phyloP scores from a whole-genome alignment of 148 eudicot genomes.

The Pharnaceum exiguum region DNA sequence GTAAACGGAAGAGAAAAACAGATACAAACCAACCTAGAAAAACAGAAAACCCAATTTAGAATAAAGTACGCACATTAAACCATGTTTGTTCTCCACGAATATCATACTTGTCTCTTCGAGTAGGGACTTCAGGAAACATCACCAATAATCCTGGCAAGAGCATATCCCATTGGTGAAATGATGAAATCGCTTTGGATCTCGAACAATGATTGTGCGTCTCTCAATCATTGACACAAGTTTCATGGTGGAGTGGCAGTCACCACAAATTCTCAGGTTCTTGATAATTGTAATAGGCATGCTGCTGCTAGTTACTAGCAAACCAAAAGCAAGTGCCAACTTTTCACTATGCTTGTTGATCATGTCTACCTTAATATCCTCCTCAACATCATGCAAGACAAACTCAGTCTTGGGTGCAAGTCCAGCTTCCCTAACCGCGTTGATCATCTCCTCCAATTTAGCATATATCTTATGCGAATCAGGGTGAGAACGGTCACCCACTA shows the following conservation, averaged over 20 bases:
- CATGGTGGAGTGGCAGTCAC: constrained; percentile 39
- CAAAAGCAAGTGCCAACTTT: constrained; percentile 47
- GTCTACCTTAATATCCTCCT: constrained; percentile 32
- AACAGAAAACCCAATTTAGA: background rate
- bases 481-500: constrained; percentile 38
- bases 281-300: constrained; percentile 30
- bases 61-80: background rate
- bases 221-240: constrained; percentile 37
- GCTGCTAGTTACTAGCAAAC: constrained; percentile 27
- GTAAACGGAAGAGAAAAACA: background rate
- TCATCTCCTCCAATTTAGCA: constrained; percentile 29
- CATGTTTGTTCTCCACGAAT: background rate
- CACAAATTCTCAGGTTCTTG: constrained; percentile 51
- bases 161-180: constrained; percentile 41
- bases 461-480: constrained; percentile 32
- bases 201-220: constrained; percentile 31
- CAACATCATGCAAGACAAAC: constrained; percentile 37
- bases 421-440: constrained; percentile 21
- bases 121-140: background rate
- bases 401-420: constrained; percentile 32
- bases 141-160: constrained; percentile 51
- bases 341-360: constrained; percentile 45
- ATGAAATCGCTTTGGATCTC: constrained; percentile 46
- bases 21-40: background rate
- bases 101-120: background rate